A percentile compares a stretch with the other conserved stretches of the same genome.
phyloP scores from a whole-genome alignment of 305 asterid species.

The Caryopteris hybrid region DNA sequence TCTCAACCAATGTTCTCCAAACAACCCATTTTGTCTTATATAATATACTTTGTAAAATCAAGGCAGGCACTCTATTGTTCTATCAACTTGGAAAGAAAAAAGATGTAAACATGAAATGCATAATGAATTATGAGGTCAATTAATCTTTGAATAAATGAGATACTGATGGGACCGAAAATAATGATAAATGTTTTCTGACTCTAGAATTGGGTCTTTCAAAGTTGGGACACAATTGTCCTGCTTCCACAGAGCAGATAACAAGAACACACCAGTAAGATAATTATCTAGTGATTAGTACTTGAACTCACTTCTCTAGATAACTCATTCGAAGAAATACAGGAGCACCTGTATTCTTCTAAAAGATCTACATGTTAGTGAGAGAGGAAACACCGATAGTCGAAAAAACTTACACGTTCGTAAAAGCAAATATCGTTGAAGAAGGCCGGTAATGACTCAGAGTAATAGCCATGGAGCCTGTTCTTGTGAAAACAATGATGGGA shows the following conservation, averaged over 20 bases:
- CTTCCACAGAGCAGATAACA: neutral
- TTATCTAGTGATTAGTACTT: neutral
- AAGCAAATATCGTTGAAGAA: conserved; percentile 78
- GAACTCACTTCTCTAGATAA: neutral
- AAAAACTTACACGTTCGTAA: conserved; percentile 75
- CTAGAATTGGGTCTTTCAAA: neutral
- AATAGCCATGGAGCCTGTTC: conserved; percentile 93
- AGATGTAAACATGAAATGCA: neutral
- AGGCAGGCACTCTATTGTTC: neutral
- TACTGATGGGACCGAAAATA: neutral
- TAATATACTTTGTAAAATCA: neutral
- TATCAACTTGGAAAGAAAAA: neutral
- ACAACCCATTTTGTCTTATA: neutral
- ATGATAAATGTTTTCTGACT: neutral
- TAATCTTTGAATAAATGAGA: neutral
- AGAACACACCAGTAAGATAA: neutral
- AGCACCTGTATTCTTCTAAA: neutral
- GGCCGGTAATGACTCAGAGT: conserved; percentile 87
- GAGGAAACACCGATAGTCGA: conserved; percentile 1
- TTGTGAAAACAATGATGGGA: conserved; percentile 91
- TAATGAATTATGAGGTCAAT: neutral
- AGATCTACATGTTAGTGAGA: conserved; percentile 1
- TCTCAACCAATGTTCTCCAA: neutral
- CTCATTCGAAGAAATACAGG: neutral
- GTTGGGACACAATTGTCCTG: neutral